Conservation (phyloP, 2,329 filamentous ascomycete species). For the Chrysoporthe deuterocubensis region DNA sequence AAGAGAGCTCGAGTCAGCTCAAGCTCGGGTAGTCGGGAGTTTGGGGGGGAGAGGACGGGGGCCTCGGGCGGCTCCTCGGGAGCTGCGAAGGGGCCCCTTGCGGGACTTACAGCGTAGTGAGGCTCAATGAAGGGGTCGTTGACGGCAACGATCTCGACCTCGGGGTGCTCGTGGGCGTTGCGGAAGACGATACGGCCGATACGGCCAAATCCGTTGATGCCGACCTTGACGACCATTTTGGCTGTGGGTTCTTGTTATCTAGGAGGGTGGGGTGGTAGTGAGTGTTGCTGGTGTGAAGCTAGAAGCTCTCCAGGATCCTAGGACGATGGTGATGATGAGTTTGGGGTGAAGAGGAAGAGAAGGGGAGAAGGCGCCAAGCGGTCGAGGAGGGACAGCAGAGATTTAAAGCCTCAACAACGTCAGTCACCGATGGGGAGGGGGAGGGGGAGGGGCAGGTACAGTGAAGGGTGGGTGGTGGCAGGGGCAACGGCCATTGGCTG, state of each 20-base stretch:
- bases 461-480: not conserved
- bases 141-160: constrained; percentile 92
- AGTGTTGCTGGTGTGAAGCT: constrained; percentile 8
- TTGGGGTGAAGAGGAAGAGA: constrained; percentile 15
- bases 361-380: constrained; percentile 10
- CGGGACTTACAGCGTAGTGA: constrained; percentile 85
- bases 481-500: not conserved
- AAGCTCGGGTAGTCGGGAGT: constrained; percentile 2
- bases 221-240: constrained; percentile 73
- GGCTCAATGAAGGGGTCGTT: constrained; percentile 99
- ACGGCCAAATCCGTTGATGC: constrained; percentile 99
- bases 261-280: not conserved
- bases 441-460: constrained; percentile 18
- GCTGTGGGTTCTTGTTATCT: constrained; percentile 30
- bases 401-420: constrained; percentile 30
- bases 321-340: constrained; percentile 12
- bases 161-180: constrained; percentile 88
- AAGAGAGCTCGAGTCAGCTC: constrained; percentile 36
- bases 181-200: constrained; percentile 99
- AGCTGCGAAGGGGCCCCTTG: constrained; percentile 8
- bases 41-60: not conserved
- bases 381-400: constrained; percentile 23
- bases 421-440: constrained; percentile 20
- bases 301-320: constrained; percentile 13
- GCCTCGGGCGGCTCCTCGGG: constrained; percentile 6